Percentiles rank a stretch among this genome's conserved stretches.
These are phyloP conservation scores for Malania oleifera DNA, from an alignment of 164 flowering plant genomes.

Conservation along the genomic window DNA sequence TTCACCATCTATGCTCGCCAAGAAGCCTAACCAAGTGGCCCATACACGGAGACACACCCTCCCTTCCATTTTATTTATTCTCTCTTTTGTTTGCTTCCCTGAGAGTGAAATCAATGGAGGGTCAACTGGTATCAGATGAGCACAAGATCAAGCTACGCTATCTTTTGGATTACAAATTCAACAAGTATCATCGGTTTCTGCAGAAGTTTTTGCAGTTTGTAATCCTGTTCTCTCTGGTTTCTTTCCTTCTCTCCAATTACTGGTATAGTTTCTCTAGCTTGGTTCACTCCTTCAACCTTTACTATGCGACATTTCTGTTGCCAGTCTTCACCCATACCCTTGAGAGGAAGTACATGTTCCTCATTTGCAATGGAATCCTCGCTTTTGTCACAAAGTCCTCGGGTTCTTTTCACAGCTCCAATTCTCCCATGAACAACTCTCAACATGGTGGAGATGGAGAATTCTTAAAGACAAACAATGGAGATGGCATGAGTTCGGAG, in stretches of 20 bases:
- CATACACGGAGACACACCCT: too few species aligned
- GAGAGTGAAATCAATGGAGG: too few species aligned
- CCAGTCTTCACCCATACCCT: constrained; percentile 24
- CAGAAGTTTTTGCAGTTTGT: constrained; percentile 20
- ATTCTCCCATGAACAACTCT: not conserved
- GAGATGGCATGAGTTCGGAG: not conserved
- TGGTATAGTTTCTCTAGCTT: constrained; percentile 10
- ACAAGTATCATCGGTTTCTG: constrained; percentile 4
- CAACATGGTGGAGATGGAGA: not conserved
- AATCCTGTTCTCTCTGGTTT: constrained; percentile 24
- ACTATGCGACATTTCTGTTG: constrained; percentile 19
- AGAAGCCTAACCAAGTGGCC: too few species aligned
- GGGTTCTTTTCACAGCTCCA: constrained; percentile 10
- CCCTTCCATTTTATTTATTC: too few species aligned
- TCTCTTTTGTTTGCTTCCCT: too few species aligned
- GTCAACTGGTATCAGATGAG: too few species aligned
- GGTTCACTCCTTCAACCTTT: constrained; percentile 14
- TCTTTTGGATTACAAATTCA: too few species aligned
- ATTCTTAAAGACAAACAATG: not conserved
- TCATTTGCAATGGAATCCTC: constrained; percentile 54
- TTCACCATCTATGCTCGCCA: too few species aligned
- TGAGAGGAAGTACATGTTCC: constrained; percentile 51
- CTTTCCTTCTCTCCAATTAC: constrained; percentile 22
- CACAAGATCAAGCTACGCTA: too few species aligned
- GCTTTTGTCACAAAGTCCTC: constrained; percentile 37